phyloP scores from a whole-genome alignment of 2,329 filamentous ascomycete species.

The Epichloe aotearoae region DNA sequence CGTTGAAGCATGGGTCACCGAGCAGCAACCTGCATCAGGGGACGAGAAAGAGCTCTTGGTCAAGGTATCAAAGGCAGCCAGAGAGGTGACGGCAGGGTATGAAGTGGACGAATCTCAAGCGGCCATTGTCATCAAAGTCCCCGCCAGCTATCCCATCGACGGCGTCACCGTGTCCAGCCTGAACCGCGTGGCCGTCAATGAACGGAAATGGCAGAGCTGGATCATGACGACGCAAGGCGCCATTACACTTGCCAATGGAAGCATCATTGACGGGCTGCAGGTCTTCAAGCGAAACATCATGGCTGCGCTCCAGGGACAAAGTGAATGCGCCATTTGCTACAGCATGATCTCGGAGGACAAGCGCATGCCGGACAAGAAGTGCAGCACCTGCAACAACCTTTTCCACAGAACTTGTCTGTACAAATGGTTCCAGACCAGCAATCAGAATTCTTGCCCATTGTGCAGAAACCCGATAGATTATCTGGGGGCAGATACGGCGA shows the following conservation, averaged over 20 bases:
- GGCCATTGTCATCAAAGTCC: conserved; percentile 69
- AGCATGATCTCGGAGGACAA: conserved; percentile 82
- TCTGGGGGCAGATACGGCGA: conserved; percentile 26
- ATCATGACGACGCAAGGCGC: conserved; percentile 78
- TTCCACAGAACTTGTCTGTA: conserved; percentile 87
- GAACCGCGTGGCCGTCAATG: conserved; percentile 74
- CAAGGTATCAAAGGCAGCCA: conserved; percentile 56
- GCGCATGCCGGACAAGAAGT: conserved; percentile 83
- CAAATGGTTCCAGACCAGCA: conserved; percentile 94
- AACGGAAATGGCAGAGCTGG: conserved; percentile 90
- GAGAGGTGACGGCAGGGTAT: conserved; percentile 74
- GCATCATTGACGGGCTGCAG: conserved; percentile 72
- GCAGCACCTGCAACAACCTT: conserved; percentile 81
- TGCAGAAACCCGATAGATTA: conserved; percentile 79
- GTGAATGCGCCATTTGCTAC: conserved; percentile 94
- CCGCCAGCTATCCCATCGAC: conserved; percentile 70
- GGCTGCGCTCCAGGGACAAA: conserved; percentile 81
- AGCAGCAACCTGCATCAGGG: conserved; percentile 32
- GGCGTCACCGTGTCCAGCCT: conserved; percentile 62
- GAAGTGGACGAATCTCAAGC: conserved; percentile 79
- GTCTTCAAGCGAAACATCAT: conserved; percentile 80
- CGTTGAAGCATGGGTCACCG: conserved; percentile 52
- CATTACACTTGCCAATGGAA: conserved; percentile 85
- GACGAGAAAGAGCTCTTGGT: conserved; percentile 48
- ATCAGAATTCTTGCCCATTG: conserved; percentile 80